phyloP scores from a whole-genome alignment of 495 filamentous ascomycete genomes.

The Xylaria grammica region DNA sequence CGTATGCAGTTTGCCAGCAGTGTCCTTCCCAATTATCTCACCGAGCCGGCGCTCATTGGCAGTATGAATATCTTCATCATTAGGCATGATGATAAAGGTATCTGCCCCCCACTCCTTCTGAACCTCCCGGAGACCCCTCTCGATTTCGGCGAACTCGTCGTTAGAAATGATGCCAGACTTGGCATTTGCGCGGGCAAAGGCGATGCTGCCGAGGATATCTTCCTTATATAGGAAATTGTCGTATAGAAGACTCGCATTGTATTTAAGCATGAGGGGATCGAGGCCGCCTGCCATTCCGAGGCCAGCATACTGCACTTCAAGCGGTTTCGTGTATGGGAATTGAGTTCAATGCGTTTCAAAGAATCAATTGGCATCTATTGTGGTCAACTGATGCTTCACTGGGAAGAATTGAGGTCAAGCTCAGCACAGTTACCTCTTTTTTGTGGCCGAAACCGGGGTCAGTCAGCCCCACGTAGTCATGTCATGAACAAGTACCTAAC shows the following conservation, averaged over 20 bases:
- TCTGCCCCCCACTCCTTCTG: slow-evolving; percentile 71
- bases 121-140: slow-evolving; percentile 72
- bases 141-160: slow-evolving; percentile 75
- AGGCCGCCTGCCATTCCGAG: slow-evolving; percentile 66
- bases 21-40: slow-evolving; percentile 86
- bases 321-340: neutral
- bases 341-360: neutral
- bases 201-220: slow-evolving; percentile 78
- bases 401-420: neutral
- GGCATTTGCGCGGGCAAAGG: slow-evolving; percentile 82
- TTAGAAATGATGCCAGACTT: slow-evolving; percentile 73
- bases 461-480: no score
- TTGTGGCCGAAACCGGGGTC: no score
- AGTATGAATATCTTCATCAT: slow-evolving; percentile 82
- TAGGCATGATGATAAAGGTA: slow-evolving; percentile 63
- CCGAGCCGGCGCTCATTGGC: slow-evolving; percentile 89
- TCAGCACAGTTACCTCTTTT: no score
- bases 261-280: slow-evolving; percentile 84
- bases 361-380: neutral
- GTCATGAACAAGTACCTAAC: no score
- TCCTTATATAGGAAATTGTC: slow-evolving; percentile 82
- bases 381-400: neutral
- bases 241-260: slow-evolving; percentile 81
- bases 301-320: slow-evolving; percentile 28
- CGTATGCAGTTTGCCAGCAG: slow-evolving; percentile 92